phyloP scores from a whole-genome alignment of 805 yeast genomes.

The Jamesozyma rosinii region DNA sequence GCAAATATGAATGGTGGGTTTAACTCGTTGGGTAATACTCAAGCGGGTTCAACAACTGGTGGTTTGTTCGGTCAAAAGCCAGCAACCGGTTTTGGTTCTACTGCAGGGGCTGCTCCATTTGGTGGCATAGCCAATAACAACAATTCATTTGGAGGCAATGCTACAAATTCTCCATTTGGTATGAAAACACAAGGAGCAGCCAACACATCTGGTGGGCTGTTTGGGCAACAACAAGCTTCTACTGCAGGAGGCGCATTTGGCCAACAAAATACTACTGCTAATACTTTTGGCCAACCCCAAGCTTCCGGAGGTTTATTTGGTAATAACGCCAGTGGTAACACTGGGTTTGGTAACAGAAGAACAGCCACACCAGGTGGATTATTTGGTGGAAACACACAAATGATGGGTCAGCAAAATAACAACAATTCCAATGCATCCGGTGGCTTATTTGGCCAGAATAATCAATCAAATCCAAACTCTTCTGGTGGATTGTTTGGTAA shows the following conservation, averaged over 20 bases:
- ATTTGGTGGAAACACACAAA: too few species aligned
- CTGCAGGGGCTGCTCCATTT: conserved; percentile 4
- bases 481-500: not conserved
- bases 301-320: conserved; percentile 35
- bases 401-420: too few species aligned
- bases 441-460: conserved; percentile 27
- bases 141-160: conserved; percentile 29
- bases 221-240: conserved; percentile 22
- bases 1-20: conserved; percentile 14
- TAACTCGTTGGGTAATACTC: conserved; percentile 3
- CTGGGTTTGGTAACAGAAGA: not conserved
- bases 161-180: conserved; percentile 29
- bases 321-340: conserved; percentile 1
- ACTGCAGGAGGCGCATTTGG: conserved; percentile 2
- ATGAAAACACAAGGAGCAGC: conserved; percentile 17
- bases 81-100: conserved; percentile 23
- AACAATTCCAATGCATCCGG: conserved; percentile 3
- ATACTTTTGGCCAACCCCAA: too few species aligned
- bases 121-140: conserved; percentile 4
- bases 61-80: conserved; percentile 24
- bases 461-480: not conserved
- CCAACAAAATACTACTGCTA: not conserved
- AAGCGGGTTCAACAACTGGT: too few species aligned
- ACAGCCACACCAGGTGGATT: conserved; percentile 20
- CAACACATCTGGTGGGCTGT: conserved; percentile 32